These are phyloP conservation scores for Pulicaria dysenterica DNA, from an alignment of 129 eudicot species.

Conservation along the genomic window DNA sequence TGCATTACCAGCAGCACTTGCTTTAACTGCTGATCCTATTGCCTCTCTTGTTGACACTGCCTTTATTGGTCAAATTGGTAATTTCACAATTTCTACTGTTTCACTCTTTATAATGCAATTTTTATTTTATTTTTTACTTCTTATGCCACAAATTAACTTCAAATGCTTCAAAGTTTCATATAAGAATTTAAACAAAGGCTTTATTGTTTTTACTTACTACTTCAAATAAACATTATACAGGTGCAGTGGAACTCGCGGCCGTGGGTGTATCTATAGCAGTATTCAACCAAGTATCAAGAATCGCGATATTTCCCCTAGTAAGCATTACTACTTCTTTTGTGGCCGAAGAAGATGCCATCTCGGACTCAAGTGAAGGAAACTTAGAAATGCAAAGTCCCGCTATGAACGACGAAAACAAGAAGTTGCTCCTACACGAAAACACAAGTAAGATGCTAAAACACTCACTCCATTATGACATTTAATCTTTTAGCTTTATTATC, in stretches of 20 bases:
- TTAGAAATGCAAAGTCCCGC: slow-evolving; percentile 43
- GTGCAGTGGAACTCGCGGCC: slow-evolving; percentile 86
- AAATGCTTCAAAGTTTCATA: too few relatives aligned
- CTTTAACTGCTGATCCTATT: slow-evolving; percentile 85
- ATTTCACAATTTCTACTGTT: neutral
- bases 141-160: too few relatives aligned
- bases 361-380: slow-evolving; percentile 27
- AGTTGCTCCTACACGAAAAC: slow-evolving; percentile 39
- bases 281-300: slow-evolving; percentile 75
- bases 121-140: too few relatives aligned
- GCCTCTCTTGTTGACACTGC: slow-evolving; percentile 90
- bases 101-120: neutral
- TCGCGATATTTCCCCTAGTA: slow-evolving; percentile 81
- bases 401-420: slow-evolving; percentile 40
- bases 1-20: slow-evolving; percentile 86
- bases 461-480: neutral
- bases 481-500: neutral
- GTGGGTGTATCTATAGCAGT: slow-evolving; percentile 89
- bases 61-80: slow-evolving; percentile 90
- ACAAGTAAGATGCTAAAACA: slow-evolving; percentile 15
- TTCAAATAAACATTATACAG: slow-evolving; percentile 32
- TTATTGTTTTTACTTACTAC: too few relatives aligned
- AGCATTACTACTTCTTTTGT: slow-evolving; percentile 84
- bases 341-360: slow-evolving; percentile 65
- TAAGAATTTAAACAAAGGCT: too few relatives aligned